These are phyloP conservation scores for Exophiala viscosa DNA, from an alignment of 2,329 filamentous ascomycete genomes.

Conservation along the genomic window DNA sequence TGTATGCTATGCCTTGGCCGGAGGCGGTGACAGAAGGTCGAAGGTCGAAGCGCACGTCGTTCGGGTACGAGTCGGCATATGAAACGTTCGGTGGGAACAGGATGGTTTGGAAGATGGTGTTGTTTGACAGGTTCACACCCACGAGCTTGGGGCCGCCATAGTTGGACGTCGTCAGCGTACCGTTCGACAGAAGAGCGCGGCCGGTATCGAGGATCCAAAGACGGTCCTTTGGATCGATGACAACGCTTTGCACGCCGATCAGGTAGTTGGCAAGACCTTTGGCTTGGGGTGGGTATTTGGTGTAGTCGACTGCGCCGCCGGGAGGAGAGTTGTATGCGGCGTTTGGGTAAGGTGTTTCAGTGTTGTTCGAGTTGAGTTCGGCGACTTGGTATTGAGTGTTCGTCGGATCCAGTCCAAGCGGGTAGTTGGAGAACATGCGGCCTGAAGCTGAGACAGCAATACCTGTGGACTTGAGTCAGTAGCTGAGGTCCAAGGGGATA, in stretches of 20 bases:
- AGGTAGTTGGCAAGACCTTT: constrained; percentile 49
- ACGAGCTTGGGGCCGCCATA: constrained; percentile 52
- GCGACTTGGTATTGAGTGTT: constrained; percentile 52
- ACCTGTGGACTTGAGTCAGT: constrained; percentile 30
- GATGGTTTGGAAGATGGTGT: constrained; percentile 50
- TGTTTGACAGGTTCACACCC: constrained; percentile 44
- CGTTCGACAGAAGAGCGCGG: constrained; percentile 41
- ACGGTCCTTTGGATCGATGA: constrained; percentile 49
- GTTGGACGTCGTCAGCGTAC: constrained; percentile 43
- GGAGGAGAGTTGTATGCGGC: constrained; percentile 48
- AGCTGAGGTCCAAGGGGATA: constrained; percentile 1
- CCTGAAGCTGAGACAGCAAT: constrained; percentile 51
- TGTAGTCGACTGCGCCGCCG: constrained; percentile 50
- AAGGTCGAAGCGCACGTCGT: constrained; percentile 55
- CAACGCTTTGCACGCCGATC: constrained; percentile 52
- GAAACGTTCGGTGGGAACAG: constrained; percentile 48
- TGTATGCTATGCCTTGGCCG: constrained; percentile 50
- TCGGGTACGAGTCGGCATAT: constrained; percentile 49
- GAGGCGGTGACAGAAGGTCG: constrained; percentile 35
- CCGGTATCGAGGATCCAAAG: constrained; percentile 56
- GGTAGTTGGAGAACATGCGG: constrained; percentile 53
- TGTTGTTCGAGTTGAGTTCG: constrained; percentile 43
- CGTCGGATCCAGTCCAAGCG: constrained; percentile 46
- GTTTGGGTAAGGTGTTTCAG: constrained; percentile 44
- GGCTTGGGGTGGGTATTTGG: constrained; percentile 42